These are phyloP conservation scores for Limonium bicolor DNA, from an alignment of 148 eudicot species.

Conservation along the genomic window DNA sequence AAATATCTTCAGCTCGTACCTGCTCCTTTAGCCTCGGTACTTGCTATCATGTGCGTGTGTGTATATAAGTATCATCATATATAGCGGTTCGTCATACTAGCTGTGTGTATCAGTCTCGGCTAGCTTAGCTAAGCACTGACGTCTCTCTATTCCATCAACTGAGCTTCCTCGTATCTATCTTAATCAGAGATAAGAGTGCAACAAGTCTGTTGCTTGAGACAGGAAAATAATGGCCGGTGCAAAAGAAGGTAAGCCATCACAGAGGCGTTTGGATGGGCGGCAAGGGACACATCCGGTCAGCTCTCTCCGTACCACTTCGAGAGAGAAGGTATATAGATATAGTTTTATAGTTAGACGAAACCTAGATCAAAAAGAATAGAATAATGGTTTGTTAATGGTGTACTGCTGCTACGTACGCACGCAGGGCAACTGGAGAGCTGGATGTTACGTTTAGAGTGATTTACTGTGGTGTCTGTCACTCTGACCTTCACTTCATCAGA, in stretches of 20 bases:
- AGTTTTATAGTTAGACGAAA: background rate
- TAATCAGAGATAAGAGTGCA: no score
- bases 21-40: no score
- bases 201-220: no score
- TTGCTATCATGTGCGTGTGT: no score
- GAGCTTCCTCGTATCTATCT: no score
- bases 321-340: background rate
- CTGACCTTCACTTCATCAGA: conserved; percentile 24
- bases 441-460: conserved; percentile 31
- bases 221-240: no score
- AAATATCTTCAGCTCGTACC: no score
- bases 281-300: background rate
- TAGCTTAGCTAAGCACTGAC: no score
- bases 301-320: background rate
- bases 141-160: no score
- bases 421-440: conserved; percentile 22
- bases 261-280: conserved; percentile 2
- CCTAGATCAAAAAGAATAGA: background rate
- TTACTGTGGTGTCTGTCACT: conserved; percentile 33
- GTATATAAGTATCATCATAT: no score
- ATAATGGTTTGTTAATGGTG: background rate
- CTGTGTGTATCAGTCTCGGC: no score
- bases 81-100: no score
- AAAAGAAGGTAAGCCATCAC: background rate
- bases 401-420: background rate